Conservation (phyloP, 2,329 filamentous ascomycete genomes). For the Lasiodiplodia sp. region DNA sequence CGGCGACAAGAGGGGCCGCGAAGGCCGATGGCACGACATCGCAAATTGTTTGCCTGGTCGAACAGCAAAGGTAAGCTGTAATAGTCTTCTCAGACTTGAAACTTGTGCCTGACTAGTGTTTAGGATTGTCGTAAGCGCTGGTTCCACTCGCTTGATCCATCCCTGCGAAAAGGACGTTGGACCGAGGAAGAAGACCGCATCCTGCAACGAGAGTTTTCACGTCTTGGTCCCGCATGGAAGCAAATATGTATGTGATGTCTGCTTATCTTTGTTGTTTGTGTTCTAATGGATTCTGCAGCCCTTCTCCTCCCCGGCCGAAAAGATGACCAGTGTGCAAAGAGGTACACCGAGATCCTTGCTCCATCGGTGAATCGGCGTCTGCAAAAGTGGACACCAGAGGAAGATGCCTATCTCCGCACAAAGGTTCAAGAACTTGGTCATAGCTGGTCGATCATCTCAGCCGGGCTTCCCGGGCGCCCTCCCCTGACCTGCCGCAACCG, state of each 20-base stretch:
- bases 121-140: constrained; percentile 14
- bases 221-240: constrained; percentile 1
- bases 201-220: neutral
- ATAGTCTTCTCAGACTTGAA: neutral
- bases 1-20: neutral
- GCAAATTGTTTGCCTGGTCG: neutral
- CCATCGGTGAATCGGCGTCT: neutral
- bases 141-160: constrained; percentile 12
- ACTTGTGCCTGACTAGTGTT: too few relatives aligned
- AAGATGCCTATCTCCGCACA: neutral
- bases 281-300: neutral
- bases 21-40: constrained; percentile 5
- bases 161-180: constrained; percentile 3
- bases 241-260: neutral
- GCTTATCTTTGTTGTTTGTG: neutral
- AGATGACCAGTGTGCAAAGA: constrained; percentile 6
- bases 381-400: neutral
- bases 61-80: neutral
- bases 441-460: neutral
- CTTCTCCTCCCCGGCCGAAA: constrained; percentile 3
- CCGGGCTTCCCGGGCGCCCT: neutral
- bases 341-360: constrained; percentile 3
- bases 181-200: neutral
- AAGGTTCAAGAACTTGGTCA: constrained; percentile 3
- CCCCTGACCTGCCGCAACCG: constrained; percentile 12